These are phyloP conservation scores for Floccularia luteovirens DNA, from an alignment of 768 basidiomycete species.

Conservation along the genomic window DNA sequence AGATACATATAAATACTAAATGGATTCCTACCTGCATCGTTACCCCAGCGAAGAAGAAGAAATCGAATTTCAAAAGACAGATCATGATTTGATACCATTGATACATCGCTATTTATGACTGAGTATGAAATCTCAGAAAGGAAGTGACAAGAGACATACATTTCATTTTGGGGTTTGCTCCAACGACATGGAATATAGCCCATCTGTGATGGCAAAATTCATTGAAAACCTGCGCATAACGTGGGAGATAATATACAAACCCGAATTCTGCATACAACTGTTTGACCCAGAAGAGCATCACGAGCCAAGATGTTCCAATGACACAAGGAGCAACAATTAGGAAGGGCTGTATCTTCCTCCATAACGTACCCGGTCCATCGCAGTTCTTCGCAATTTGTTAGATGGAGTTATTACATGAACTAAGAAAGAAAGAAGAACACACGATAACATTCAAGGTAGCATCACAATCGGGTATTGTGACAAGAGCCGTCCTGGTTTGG, in stretches of 20 bases:
- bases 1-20: neutral
- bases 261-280: slow-evolving; percentile 78
- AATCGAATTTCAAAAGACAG: slow-evolving; percentile 85
- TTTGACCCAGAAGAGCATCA: slow-evolving; percentile 61
- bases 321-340: slow-evolving; percentile 68
- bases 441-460: slow-evolving; percentile 27
- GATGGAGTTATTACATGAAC: neutral
- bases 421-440: slow-evolving; percentile 13
- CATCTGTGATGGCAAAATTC: slow-evolving; percentile 39
- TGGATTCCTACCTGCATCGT: slow-evolving; percentile 63
- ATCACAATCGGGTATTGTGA: slow-evolving; percentile 26
- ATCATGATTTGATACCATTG: slow-evolving; percentile 85
- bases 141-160: slow-evolving; percentile 31
- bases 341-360: slow-evolving; percentile 51
- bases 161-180: slow-evolving; percentile 81
- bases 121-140: neutral
- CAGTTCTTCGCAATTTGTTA: slow-evolving; percentile 30
- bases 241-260: slow-evolving; percentile 36
- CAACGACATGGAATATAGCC: slow-evolving; percentile 88
- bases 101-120: slow-evolving; percentile 61
- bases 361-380: slow-evolving; percentile 47
- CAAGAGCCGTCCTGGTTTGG: slow-evolving; percentile 62
- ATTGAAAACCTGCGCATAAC: neutral
- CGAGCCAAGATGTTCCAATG: slow-evolving; percentile 58
- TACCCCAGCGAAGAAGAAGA: slow-evolving; percentile 81